Percentiles rank a stretch among this genome's conserved stretches.
Evolutionary conservation across 1,139 yeast species (phyloP).

Genomic region (Suhomyces maxii): DNA sequence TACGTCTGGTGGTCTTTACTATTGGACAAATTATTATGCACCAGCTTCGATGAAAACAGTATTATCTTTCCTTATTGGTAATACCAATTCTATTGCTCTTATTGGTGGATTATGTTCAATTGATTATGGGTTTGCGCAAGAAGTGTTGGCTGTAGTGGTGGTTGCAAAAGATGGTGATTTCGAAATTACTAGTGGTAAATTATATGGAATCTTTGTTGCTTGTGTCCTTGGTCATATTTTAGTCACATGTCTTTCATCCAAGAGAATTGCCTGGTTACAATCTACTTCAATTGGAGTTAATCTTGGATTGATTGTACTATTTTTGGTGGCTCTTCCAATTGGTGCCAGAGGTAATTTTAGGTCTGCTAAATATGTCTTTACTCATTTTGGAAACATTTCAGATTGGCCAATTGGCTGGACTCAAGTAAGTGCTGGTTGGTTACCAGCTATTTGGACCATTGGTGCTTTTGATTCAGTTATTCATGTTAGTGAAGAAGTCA

Average conservation of each 20-base stretch:
- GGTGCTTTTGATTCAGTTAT: constrained; percentile 72
- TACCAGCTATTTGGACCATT: constrained; percentile 68
- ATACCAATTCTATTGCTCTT: no score
- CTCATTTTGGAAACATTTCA: constrained; percentile 51
- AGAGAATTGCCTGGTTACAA: constrained; percentile 18
- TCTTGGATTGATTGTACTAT: constrained; percentile 17
- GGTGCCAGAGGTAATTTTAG: constrained; percentile 28
- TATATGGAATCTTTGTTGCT: no score
- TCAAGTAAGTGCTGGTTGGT: constrained; percentile 41
- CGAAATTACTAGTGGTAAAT: no score
- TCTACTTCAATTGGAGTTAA: constrained; percentile 24
- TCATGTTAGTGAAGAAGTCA: constrained; percentile 73
- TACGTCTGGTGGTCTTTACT: constrained; percentile 67
- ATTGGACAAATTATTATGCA: constrained; percentile 56
- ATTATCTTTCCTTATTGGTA: no score
- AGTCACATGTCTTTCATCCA: constrained; percentile 51
- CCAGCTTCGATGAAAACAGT: no score
- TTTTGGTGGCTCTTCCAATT: constrained; percentile 28
- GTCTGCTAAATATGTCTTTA: constrained; percentile 36
- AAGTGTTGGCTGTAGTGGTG: no score
- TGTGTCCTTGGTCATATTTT: constrained; percentile 44
- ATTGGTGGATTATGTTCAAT: no score
- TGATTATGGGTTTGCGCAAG: no score
- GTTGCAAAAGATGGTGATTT: no score
- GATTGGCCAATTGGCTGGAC: constrained; percentile 70